Evolutionary conservation across 2,329 filamentous ascomycete genomes (phyloP).

Genomic region (Colletotrichum sp.): DNA sequence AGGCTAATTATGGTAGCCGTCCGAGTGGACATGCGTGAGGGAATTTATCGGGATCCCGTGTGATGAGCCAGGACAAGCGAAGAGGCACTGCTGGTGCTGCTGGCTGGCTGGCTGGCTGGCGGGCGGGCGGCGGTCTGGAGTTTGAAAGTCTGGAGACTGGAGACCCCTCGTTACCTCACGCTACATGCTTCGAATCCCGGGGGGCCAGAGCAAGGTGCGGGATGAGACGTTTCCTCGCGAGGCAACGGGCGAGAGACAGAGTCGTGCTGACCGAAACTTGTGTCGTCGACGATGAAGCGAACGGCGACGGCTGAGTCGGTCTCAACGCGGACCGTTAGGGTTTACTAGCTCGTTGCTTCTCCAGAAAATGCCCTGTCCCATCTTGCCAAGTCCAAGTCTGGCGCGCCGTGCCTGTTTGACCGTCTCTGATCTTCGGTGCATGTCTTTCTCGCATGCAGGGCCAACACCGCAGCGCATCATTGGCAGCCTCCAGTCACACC

Average conservation of each 20-base stretch:
- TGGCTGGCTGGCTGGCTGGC: neutral
- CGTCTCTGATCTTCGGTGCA: neutral
- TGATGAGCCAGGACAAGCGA: neutral
- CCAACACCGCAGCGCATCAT: neutral
- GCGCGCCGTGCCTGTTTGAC: neutral
- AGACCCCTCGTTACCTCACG: neutral
- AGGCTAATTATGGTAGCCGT: conserved; percentile 16
- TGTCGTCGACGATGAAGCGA: neutral
- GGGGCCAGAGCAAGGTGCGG: neutral
- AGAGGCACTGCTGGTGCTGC: neutral
- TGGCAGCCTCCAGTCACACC: neutral
- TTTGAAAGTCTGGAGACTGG: neutral
- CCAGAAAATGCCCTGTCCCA: neutral
- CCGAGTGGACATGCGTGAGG: conserved; percentile 20
- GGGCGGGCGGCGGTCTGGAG: conserved; percentile 9
- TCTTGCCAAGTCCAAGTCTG: neutral
- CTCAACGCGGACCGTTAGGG: conserved; percentile 11
- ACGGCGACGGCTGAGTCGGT: neutral
- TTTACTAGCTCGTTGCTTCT: neutral
- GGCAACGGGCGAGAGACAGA: neutral
- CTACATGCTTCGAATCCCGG: neutral
- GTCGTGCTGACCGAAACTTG: neutral
- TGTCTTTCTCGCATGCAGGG: neutral
- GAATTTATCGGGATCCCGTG: conserved; percentile 17
- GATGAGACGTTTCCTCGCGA: neutral